These are phyloP conservation scores for Trametes cingulata DNA, from an alignment of 768 basidiomycete genomes.

Conservation along the genomic window DNA sequence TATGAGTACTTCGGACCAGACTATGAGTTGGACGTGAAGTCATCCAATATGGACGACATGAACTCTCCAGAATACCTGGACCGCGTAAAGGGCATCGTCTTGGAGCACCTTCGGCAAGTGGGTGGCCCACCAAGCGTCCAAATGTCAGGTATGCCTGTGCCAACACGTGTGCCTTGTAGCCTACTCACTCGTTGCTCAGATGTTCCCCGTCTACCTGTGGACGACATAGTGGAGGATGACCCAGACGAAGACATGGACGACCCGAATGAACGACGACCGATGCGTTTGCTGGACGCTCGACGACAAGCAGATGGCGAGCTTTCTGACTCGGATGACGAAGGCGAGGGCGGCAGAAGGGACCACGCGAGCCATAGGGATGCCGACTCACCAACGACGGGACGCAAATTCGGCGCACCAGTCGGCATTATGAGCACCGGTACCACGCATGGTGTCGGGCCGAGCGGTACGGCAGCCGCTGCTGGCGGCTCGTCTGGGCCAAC, in stretches of 20 bases:
- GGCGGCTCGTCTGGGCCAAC: constrained; percentile 1
- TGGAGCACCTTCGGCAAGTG: constrained; percentile 85
- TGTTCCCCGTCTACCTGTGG: constrained; percentile 81
- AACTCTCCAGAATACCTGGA: constrained; percentile 93
- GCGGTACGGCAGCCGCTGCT: constrained; percentile 48
- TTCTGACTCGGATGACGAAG: constrained; percentile 98
- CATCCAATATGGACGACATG: constrained; percentile 94
- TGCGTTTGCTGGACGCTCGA: constrained; percentile 75
- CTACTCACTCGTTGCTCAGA: constrained; percentile 46
- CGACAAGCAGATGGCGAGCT: constrained; percentile 86
- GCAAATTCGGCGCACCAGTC: constrained; percentile 62
- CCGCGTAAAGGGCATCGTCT: constrained; percentile 87
- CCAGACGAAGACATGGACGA: constrained; percentile 83
- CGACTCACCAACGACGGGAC: constrained; percentile 38
- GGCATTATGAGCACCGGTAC: constrained; percentile 71
- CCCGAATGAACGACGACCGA: constrained; percentile 73
- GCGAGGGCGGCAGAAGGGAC: constrained; percentile 80
- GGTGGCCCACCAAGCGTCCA: constrained; percentile 93
- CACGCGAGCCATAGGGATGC: constrained; percentile 58
- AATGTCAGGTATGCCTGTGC: constrained; percentile 64
- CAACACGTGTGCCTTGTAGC: background rate
- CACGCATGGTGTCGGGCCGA: constrained; percentile 76
- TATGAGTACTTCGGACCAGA: constrained; percentile 99
- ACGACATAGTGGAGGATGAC: constrained; percentile 81
- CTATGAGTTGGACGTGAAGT: constrained; percentile 91